Conservation (phyloP, 1,284 basidiomycete species). For the Ganoderma multipileum region DNA sequence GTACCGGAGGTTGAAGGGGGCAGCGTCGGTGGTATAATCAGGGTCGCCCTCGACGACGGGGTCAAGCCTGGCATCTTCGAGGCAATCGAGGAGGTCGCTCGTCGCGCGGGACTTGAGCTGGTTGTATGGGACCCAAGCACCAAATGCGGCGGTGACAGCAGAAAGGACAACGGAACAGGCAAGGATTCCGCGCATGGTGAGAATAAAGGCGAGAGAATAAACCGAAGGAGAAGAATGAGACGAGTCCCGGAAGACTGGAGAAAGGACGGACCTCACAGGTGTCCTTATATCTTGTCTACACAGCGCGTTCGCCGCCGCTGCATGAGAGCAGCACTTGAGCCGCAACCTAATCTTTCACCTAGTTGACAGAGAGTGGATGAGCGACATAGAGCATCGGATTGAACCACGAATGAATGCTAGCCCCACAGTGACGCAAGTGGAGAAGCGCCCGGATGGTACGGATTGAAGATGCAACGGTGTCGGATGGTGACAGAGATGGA, state of each 20-base stretch:
- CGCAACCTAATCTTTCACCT: neutral
- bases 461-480: neutral
- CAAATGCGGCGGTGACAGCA: conserved; percentile 5
- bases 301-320: neutral
- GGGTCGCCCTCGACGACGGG: conserved; percentile 17
- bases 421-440: neutral
- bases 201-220: neutral
- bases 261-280: neutral
- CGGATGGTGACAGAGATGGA: neutral
- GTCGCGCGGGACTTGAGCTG: conserved; percentile 7
- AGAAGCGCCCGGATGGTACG: neutral
- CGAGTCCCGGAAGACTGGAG: neutral
- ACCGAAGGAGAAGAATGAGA: neutral
- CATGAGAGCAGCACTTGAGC: neutral
- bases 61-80: conserved; percentile 10
- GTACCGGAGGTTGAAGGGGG: conserved; percentile 20
- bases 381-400: neutral
- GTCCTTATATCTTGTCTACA: neutral
- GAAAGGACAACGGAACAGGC: conserved; percentile 12
- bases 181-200: conserved; percentile 12
- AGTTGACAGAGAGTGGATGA: neutral
- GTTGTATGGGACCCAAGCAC: conserved; percentile 11
- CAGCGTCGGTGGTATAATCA: conserved; percentile 12
- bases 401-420: neutral
- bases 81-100: conserved; percentile 10